These are phyloP conservation scores for Didymella segeticola DNA, from an alignment of 2,329 filamentous ascomycete species.

Conservation along the genomic window DNA sequence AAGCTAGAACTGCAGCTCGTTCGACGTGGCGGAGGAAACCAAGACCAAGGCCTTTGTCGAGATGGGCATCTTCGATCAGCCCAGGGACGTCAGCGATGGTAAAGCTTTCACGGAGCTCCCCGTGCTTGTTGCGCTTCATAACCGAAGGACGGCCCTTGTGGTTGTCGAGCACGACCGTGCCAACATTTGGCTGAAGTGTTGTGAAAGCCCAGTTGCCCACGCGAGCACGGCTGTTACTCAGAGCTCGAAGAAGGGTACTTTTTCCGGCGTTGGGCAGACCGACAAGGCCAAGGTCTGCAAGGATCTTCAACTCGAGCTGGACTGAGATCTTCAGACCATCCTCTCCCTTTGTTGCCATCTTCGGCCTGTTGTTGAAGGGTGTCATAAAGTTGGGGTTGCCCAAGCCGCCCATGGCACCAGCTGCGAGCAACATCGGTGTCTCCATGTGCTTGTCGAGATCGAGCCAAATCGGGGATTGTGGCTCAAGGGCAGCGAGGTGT, in stretches of 20 bases:
- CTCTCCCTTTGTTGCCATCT: slow-evolving; percentile 89
- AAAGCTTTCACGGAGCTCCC: slow-evolving; percentile 74
- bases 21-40: slow-evolving; percentile 95
- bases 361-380: slow-evolving; percentile 74
- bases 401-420: slow-evolving; percentile 85
- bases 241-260: slow-evolving; percentile 84
- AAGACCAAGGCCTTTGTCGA: slow-evolving; percentile 88
- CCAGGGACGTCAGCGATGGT: slow-evolving; percentile 96
- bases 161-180: slow-evolving; percentile 91
- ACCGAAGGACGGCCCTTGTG: slow-evolving; percentile 75
- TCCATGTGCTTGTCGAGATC: slow-evolving; percentile 73
- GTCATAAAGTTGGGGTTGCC: slow-evolving; percentile 94
- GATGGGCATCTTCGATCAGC: slow-evolving; percentile 87
- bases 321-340: slow-evolving; percentile 78
- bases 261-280: slow-evolving; percentile 97
- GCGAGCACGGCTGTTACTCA: slow-evolving; percentile 87
- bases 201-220: slow-evolving; percentile 98
- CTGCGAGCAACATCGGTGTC: slow-evolving; percentile 81
- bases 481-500: slow-evolving; percentile 70
- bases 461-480: slow-evolving; percentile 70
- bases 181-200: slow-evolving; percentile 92
- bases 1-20: slow-evolving; percentile 88
- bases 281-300: slow-evolving; percentile 93
- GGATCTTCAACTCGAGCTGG: slow-evolving; percentile 89
- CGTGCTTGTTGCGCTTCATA: slow-evolving; percentile 54